Conservation (phyloP, 2,329 filamentous ascomycete species). For the Sarocladium brachiariae region DNA sequence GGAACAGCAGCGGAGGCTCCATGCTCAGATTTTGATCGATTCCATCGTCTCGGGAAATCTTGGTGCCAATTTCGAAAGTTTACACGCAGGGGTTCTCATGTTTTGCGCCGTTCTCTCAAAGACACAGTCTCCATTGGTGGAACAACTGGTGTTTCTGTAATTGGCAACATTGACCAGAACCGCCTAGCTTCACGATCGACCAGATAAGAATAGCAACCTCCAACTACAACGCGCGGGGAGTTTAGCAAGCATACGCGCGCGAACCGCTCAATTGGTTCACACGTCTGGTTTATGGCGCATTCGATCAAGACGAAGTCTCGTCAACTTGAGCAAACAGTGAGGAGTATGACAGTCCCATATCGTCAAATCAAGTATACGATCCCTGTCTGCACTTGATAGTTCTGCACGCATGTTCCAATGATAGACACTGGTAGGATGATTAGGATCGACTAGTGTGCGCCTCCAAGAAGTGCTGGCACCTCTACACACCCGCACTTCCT, state of each 20-base stretch:
- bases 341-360: not conserved
- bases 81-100: too few species aligned
- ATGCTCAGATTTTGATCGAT: too few species aligned
- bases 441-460: not conserved
- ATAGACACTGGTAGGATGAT: not conserved
- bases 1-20: too few species aligned
- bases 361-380: not conserved
- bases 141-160: not conserved
- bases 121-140: too few species aligned
- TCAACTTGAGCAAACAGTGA: not conserved
- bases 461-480: not conserved
- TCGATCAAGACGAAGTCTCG: not conserved
- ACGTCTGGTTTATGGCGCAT: not conserved
- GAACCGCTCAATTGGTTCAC: not conserved
- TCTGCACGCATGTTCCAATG: not conserved
- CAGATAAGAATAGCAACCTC: constrained; percentile 1
- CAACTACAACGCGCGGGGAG: too few species aligned
- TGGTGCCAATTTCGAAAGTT: too few species aligned
- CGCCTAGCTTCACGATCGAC: not conserved
- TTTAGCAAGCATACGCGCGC: not conserved
- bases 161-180: not conserved
- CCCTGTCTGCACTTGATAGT: not conserved
- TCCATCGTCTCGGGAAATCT: too few species aligned
- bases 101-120: too few species aligned
- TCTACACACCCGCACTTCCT: not conserved